These are phyloP conservation scores for Dacryopinax spathularia DNA, from an alignment of 768 basidiomycete genomes.

Conservation along the genomic window DNA sequence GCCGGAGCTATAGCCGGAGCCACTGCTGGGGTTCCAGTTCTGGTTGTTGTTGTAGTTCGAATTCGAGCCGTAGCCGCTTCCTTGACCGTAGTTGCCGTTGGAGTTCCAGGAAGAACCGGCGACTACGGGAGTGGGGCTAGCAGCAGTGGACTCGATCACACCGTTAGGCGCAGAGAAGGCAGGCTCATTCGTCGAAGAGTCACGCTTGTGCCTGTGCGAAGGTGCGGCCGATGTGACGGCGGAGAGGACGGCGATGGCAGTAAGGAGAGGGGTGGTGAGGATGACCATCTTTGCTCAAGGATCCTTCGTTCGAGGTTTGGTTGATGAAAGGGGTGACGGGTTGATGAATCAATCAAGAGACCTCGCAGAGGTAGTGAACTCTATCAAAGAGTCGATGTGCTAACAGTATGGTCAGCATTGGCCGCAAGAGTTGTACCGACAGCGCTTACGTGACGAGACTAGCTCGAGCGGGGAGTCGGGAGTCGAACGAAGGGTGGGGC, in stretches of 20 bases:
- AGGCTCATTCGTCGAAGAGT: constrained; percentile 15
- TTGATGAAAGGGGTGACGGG: constrained; percentile 20
- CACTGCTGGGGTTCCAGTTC: constrained; percentile 2
- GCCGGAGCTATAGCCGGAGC: constrained; percentile 4
- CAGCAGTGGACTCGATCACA: constrained; percentile 28
- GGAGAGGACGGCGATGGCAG: constrained; percentile 40
- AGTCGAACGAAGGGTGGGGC: constrained; percentile 4
- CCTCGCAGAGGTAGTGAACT: constrained; percentile 45
- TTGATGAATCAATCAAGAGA: constrained; percentile 32
- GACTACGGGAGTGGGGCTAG: constrained; percentile 19
- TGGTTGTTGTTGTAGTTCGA: neutral
- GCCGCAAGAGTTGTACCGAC: no score
- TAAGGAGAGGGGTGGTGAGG: constrained; percentile 36
- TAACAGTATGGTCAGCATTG: neutral
- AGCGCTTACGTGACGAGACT: neutral
- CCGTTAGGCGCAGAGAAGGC: constrained; percentile 38
- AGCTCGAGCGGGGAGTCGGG: neutral
- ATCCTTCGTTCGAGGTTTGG: constrained; percentile 33
- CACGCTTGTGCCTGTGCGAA: constrained; percentile 15
- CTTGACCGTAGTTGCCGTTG: neutral
- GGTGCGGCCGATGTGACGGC: constrained; percentile 38
- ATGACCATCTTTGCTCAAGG: constrained; percentile 43
- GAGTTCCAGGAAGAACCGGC: neutral
- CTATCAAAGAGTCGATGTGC: constrained; percentile 13
- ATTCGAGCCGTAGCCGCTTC: neutral